A percentile compares a stretch with the other conserved stretches of the same genome.
These are phyloP conservation scores for Stephania japonica DNA, from an alignment of 164 flowering plant species.

Conservation along the genomic window DNA sequence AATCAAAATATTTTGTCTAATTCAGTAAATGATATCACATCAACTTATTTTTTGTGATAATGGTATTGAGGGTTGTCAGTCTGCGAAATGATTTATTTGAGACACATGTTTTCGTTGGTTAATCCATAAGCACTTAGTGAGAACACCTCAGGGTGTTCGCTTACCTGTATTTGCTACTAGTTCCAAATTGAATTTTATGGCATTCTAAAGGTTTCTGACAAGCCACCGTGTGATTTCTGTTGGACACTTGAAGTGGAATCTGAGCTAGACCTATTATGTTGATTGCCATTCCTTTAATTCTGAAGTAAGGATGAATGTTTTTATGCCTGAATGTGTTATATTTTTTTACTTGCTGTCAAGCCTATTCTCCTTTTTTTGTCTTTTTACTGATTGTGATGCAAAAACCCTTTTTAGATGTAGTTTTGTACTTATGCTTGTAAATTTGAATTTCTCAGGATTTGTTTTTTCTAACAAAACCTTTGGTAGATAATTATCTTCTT, in stretches of 20 bases:
- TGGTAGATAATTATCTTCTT: neutral
- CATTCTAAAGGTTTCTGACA: neutral
- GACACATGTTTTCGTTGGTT: neutral
- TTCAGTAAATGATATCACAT: neutral
- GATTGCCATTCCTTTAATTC: neutral
- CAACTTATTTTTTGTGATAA: neutral
- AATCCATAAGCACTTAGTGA: neutral
- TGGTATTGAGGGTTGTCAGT: neutral
- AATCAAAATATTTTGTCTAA: too few species aligned
- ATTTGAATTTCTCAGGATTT: too few species aligned
- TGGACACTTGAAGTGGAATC: neutral
- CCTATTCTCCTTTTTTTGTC: neutral
- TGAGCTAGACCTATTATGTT: neutral
- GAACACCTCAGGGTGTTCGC: neutral
- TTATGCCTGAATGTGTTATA: neutral
- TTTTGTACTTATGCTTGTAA: too few species aligned
- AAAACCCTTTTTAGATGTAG: neutral
- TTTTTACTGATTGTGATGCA: neutral
- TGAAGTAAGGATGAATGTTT: neutral
- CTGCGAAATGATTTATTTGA: neutral
- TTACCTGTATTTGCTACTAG: neutral
- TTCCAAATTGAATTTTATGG: neutral
- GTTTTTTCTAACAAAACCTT: neutral
- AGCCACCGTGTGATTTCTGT: neutral
- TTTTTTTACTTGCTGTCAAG: neutral